Evolutionary conservation across 2,329 filamentous ascomycete species (phyloP).

Genomic region (Neopestalotiopsis clavispora): DNA sequence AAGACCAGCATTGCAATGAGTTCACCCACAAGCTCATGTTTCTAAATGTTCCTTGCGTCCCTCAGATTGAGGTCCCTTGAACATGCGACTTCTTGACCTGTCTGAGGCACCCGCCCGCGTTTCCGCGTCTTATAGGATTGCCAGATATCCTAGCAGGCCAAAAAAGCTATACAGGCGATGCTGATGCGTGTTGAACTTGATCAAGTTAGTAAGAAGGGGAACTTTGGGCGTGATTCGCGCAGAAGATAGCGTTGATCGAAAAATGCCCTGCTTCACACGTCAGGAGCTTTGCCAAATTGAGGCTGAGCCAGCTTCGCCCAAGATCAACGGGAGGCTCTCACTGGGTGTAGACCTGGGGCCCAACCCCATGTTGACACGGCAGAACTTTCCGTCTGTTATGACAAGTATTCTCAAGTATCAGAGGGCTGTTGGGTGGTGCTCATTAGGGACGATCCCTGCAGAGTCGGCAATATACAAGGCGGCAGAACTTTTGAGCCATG

Average conservation of each 20-base stretch:
- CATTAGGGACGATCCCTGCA: not conserved
- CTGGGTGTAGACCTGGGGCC: not conserved
- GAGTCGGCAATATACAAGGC: not conserved
- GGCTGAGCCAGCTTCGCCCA: slow-evolving; percentile 9
- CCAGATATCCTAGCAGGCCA: not conserved
- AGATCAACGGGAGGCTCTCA: not conserved
- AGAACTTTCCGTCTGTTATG: not conserved
- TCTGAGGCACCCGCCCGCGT: not conserved
- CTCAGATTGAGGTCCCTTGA: not conserved
- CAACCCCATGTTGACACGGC: not conserved
- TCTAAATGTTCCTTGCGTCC: not conserved
- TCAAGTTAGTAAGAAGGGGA: not conserved
- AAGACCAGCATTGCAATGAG: not conserved
- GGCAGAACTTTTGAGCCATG: not conserved
- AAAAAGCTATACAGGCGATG: not conserved
- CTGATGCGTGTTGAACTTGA: not conserved
- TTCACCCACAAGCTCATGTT: not conserved
- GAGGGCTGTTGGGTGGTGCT: not conserved
- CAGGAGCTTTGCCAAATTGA: not conserved
- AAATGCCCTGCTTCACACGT: not conserved
- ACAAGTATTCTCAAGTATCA: not conserved
- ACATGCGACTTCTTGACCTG: not conserved
- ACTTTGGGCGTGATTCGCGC: not conserved
- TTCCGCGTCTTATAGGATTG: not conserved
- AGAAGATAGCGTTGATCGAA: not conserved